These are phyloP conservation scores for Solanum gandarillasii DNA, from an alignment of 257 asterid genomes.

Conservation along the genomic window DNA sequence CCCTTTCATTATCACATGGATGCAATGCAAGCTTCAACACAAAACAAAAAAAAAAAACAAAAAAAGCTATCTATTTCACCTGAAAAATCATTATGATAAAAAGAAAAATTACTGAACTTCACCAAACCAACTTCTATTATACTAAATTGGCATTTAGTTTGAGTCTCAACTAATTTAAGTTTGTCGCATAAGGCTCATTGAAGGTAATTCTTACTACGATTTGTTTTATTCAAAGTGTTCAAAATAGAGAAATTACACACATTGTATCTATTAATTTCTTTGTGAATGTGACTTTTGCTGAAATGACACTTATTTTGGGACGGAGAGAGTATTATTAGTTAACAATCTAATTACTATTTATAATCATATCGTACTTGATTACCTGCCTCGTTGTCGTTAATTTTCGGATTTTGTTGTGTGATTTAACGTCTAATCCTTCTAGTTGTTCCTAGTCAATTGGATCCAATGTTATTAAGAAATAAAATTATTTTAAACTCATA, in stretches of 20 bases:
- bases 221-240: background rate
- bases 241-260: background rate
- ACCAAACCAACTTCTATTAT: background rate
- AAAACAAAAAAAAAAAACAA: background rate
- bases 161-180: background rate
- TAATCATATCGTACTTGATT: background rate
- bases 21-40: background rate
- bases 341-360: background rate
- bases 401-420: background rate
- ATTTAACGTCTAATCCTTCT: background rate
- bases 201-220: accelerated
- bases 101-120: background rate
- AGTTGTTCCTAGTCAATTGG: background rate
- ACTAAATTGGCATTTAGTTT: background rate
- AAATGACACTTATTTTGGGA: background rate
- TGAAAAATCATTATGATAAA: background rate
- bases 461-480: background rate
- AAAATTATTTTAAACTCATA: background rate
- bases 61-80: background rate
- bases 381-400: background rate
- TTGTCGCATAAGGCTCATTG: background rate
- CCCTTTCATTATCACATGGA: background rate
- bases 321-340: background rate
- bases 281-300: background rate
- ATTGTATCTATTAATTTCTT: background rate